These are phyloP conservation scores for Verticillium albo-atrum DNA, from an alignment of 2,329 filamentous ascomycete species.

Conservation along the genomic window DNA sequence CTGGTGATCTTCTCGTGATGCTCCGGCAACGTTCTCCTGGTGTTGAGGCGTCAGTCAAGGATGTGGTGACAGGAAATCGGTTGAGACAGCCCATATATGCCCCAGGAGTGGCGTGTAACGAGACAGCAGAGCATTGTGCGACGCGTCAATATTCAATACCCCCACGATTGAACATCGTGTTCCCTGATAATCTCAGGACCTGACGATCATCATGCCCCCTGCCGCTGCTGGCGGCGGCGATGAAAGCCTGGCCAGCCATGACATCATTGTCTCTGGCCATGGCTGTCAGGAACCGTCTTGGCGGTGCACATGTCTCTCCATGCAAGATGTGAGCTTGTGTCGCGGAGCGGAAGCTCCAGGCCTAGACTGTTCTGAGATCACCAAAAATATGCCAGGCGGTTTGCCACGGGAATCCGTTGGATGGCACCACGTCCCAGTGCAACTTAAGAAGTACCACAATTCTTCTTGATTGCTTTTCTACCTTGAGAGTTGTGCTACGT, in stretches of 20 bases:
- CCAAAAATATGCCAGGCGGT: not conserved
- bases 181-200: not conserved
- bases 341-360: not conserved
- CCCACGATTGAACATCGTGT: not conserved
- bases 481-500: too few relatives aligned
- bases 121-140: not conserved
- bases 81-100: not conserved
- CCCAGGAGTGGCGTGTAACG: not conserved
- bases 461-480: too few relatives aligned
- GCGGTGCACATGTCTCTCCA: not conserved
- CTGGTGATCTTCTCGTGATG: not conserved
- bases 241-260: not conserved
- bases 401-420: not conserved
- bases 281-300: not conserved
- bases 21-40: not conserved
- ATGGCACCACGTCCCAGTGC: not conserved
- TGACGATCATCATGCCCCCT: not conserved
- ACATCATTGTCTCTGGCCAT: not conserved
- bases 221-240: not conserved
- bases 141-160: not conserved
- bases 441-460: too few relatives aligned
- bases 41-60: too few relatives aligned
- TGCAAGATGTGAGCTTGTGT: not conserved
- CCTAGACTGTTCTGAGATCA: not conserved
- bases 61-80: too few relatives aligned